These are phyloP conservation scores for Candida railenensis DNA, from an alignment of 805 yeast genomes.

Conservation along the genomic window DNA sequence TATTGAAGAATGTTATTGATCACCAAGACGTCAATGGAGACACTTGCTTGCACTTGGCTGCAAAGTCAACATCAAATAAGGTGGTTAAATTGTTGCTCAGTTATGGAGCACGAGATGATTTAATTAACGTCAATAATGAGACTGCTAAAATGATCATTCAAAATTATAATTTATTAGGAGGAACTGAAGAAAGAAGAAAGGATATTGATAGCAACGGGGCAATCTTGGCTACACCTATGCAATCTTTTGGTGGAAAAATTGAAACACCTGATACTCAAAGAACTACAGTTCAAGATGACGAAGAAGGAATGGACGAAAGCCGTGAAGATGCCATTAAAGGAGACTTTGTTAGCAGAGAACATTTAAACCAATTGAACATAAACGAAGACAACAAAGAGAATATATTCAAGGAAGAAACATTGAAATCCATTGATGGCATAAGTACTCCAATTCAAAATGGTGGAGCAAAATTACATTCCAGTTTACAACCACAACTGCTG, in stretches of 20 bases:
- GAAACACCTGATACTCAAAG: conserved; percentile 48
- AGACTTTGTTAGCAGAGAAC: conserved; percentile 29
- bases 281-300: conserved; percentile 45
- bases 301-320: conserved; percentile 31
- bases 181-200: conserved; percentile 6
- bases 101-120: conserved; percentile 74
- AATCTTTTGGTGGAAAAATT: conserved; percentile 14
- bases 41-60: conserved; percentile 81
- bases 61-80: conserved; percentile 62
- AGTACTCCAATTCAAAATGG: conserved; percentile 26
- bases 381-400: conserved; percentile 49
- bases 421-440: conserved; percentile 24
- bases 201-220: conserved; percentile 6
- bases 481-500: conserved; percentile 18
- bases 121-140: conserved; percentile 42
- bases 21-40: conserved; percentile 83
- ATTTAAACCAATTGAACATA: conserved; percentile 26
- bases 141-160: conserved; percentile 43
- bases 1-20: conserved; percentile 61
- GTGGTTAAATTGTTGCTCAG: conserved; percentile 79
- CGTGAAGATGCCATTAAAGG: conserved; percentile 13
- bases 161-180: conserved; percentile 31
- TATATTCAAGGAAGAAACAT: conserved; percentile 36
- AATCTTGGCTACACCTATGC: conserved; percentile 29
- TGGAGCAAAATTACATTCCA: conserved; percentile 13